Base-by-base conservation (phyloP, 768 basidiomycete genomes). In the Tremella fuciformis region DNA sequence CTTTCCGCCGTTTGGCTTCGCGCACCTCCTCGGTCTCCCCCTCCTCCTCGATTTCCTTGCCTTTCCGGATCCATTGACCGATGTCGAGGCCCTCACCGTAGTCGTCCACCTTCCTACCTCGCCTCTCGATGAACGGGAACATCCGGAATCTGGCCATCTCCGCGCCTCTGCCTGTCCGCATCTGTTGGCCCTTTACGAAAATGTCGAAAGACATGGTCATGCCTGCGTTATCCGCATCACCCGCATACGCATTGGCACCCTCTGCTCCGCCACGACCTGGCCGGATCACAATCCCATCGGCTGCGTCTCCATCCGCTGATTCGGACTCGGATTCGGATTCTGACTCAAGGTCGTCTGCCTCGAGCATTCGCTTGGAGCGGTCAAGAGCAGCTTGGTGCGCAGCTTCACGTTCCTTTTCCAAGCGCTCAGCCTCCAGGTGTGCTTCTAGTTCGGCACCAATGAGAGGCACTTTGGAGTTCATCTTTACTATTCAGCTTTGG, bases 61-160 rank as follows among this genome's bases (percentile, higher is more conserved):
- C 89, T 71, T 90, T 89, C 60, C 91, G 82, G 58, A 98, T 75
- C 96, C 96, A 99, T 84, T 91, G 88, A 2, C 88, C 91, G 6
- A 98, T 88, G 76, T 98, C 96, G 52, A 98, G 81, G 9, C 86
- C 88, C 80, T 99, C 96, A 8, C 96, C 96, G 73, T 90, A 99
- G 65, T 89, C 89, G 72, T 99, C 96, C 19, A 98, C 89, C 64
- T 88, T 83, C 64, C 91, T 81, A 71, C 72, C 75, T 56, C 88
- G 89, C 78, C 89, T 87, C 78, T 98, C 94, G 25, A 94, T 85
- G 64, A 91, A 92, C 0, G 96, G 96, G 79, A 97, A 98, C 92
- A 97, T 97, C 63, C 94, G 83, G 76, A 89, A 98, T 53, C 96
- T 81, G 19, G 73, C 66, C 61, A 70, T 65, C n/a, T 40, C 58